Base-by-base conservation (phyloP, 208 protist species). In the Leishmania major region DNA sequence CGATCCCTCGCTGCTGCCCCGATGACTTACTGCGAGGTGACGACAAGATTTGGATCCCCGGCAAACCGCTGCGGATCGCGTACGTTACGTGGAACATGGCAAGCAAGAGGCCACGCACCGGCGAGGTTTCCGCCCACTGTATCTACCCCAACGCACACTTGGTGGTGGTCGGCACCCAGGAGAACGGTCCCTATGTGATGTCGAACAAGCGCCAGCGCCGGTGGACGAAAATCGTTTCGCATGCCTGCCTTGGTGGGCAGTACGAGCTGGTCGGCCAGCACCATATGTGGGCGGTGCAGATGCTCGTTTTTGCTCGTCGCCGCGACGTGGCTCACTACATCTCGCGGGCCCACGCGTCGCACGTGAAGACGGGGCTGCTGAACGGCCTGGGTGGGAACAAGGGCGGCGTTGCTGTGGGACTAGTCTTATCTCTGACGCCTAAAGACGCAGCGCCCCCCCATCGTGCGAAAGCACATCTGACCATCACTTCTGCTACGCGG, bases 301-400 rank as follows among this genome's bases (percentile, higher is more conserved):
- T 99, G 59, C 78, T 91, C 6, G 93, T 98, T 8, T 98, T 96
- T 79, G 94, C 88, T 2, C 87, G 94, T 25, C 76, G 81, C 19
- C 82, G 85, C 13, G 95, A 96, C 78, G 89, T 98, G 47, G 87
- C 88, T 28, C 57, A 74, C 57, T 92, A 95, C 84, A 84, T 98
- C 13, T 82, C 78, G 6, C 77, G 89, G 40, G 76, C 91, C 0
- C 84, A 95, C 78, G 25, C 47, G 35, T 86, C 90, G 8, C 78
- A 86, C 77, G 91, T 96, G 31, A 86, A 84, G 82, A 93, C 91
- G 5, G 91, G 91, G 19, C 74, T 96, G 72, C 55, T 89, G 8
- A 88, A 83, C 2, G 95, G 95, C 47, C 59, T 89, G 7, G 77
- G 96, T 53, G 98, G 97, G 25, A 99, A 99, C 88, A 99, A 99